Conservation (phyloP, 805 yeast genomes). For the Sugiyamaella floridensis region DNA sequence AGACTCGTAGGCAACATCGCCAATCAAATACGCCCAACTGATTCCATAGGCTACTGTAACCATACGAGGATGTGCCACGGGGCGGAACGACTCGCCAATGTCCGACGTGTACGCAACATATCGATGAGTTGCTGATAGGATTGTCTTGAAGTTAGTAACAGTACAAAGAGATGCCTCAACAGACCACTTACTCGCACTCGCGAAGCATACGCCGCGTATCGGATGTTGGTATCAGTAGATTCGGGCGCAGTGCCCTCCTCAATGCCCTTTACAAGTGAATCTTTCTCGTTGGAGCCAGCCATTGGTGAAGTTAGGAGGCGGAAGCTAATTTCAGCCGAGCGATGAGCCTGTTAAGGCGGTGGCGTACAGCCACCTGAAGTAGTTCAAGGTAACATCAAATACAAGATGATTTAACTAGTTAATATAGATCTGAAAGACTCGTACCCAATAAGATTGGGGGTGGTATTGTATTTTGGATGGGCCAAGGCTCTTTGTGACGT, state of each 20-base stretch:
- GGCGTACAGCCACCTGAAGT: too few species aligned
- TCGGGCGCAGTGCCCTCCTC: slow-evolving; percentile 30
- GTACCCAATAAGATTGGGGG: too few species aligned
- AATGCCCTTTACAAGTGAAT: slow-evolving; percentile 14
- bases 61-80: slow-evolving; percentile 64
- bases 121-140: slow-evolving; percentile 64
- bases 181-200: slow-evolving; percentile 41
- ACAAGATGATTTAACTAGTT: too few species aligned
- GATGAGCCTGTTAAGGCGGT: not conserved
- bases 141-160: slow-evolving; percentile 34
- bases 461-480: too few species aligned
- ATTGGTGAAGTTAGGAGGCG: not conserved
- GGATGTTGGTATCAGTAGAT: slow-evolving; percentile 43
- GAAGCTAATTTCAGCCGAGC: not conserved
- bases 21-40: slow-evolving; percentile 68
- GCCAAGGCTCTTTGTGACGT: too few species aligned
- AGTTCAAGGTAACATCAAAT: too few species aligned
- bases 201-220: slow-evolving; percentile 81
- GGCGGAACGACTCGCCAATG: slow-evolving; percentile 80
- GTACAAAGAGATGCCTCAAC: not conserved
- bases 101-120: slow-evolving; percentile 84
- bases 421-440: too few species aligned
- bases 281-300: not conserved
- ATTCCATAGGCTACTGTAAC: slow-evolving; percentile 63
- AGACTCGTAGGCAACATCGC: slow-evolving; percentile 66